Percentiles rank a stretch among this genome's conserved stretches.
Evolutionary conservation across 441 rosid species (phyloP).

Genomic region (Corymbia citriodora): DNA sequence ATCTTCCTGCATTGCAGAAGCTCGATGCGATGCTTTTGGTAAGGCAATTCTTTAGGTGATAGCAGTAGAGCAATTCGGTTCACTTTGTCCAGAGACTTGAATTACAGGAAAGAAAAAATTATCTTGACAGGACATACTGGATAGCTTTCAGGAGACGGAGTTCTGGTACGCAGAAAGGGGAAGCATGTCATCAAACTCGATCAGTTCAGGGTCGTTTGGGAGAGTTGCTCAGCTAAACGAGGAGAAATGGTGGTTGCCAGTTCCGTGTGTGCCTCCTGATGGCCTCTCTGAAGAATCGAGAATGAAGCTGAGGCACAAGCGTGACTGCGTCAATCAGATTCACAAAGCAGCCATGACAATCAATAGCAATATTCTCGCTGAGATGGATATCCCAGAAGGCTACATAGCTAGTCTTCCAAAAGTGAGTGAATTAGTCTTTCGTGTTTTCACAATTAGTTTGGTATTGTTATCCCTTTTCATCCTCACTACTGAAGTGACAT

Average conservation of each 20-base stretch:
- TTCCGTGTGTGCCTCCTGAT: constrained; percentile 54
- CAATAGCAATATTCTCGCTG: constrained; percentile 50
- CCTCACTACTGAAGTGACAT: neutral
- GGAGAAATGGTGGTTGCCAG: constrained; percentile 80
- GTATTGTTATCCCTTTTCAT: neutral
- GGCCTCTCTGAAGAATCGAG: constrained; percentile 58
- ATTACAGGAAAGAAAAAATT: neutral
- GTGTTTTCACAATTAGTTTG: neutral
- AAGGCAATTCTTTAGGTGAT: neutral
- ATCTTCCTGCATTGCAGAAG: constrained; percentile 58
- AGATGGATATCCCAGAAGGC: constrained; percentile 69
- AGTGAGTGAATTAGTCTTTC: constrained; percentile 22
- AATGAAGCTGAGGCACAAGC: constrained; percentile 42
- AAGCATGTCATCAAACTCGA: constrained; percentile 40
- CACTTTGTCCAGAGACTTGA: neutral
- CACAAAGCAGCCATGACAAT: constrained; percentile 75
- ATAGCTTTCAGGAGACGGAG: constrained; percentile 46
- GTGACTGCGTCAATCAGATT: constrained; percentile 56
- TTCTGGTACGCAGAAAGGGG: constrained; percentile 69
- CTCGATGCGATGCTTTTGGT: constrained; percentile 62
- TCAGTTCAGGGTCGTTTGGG: constrained; percentile 56
- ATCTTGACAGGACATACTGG: constrained; percentile 49
- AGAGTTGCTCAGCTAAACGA: constrained; percentile 50
- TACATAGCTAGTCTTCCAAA: constrained; percentile 59
- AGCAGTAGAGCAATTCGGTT: neutral